phyloP scores from a whole-genome alignment of 1,284 basidiomycete species.

The Irpex rosettiformis region DNA sequence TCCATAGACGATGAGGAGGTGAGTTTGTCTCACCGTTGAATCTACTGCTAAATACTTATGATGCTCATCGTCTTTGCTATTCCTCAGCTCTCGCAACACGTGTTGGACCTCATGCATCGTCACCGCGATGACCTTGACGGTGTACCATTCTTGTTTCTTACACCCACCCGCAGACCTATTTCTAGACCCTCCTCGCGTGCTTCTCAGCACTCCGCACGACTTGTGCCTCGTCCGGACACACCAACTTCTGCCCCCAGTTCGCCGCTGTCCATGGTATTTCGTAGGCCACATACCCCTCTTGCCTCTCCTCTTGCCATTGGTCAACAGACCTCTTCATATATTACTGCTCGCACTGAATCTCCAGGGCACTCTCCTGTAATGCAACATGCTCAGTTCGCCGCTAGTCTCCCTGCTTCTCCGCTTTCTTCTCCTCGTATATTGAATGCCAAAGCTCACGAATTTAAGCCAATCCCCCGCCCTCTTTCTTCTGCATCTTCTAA shows the following conservation, averaged over 20 bases:
- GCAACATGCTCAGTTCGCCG: slow-evolving; percentile 61
- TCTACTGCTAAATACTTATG: background rate
- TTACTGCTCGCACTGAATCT: slow-evolving; percentile 54
- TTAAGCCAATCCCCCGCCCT: slow-evolving; percentile 69
- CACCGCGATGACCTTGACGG: slow-evolving; percentile 79
- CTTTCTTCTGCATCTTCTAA: slow-evolving; percentile 69
- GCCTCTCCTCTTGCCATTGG: slow-evolving; percentile 65
- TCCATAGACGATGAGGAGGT: slow-evolving; percentile 77
- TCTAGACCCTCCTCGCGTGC: slow-evolving; percentile 81
- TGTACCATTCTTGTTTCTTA: slow-evolving; percentile 78
- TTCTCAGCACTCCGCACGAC: slow-evolving; percentile 64
- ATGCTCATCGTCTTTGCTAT: slow-evolving; percentile 6
- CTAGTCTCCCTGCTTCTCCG: slow-evolving; percentile 61
- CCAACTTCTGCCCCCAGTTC: slow-evolving; percentile 68
- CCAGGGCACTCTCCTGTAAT: slow-evolving; percentile 71
- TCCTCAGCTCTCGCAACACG: slow-evolving; percentile 66
- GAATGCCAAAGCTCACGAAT: slow-evolving; percentile 66
- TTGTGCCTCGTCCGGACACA: slow-evolving; percentile 65
- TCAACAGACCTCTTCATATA: slow-evolving; percentile 54
- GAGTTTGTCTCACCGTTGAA: slow-evolving; percentile 26
- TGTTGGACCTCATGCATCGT: slow-evolving; percentile 84
- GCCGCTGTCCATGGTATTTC: slow-evolving; percentile 65
- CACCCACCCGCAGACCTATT: slow-evolving; percentile 71
- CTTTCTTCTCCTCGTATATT: slow-evolving; percentile 50
- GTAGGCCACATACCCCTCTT: slow-evolving; percentile 73